Evolutionary conservation across 1,139 yeast genomes (phyloP).

Genomic region (Candida glucosophila): DNA sequence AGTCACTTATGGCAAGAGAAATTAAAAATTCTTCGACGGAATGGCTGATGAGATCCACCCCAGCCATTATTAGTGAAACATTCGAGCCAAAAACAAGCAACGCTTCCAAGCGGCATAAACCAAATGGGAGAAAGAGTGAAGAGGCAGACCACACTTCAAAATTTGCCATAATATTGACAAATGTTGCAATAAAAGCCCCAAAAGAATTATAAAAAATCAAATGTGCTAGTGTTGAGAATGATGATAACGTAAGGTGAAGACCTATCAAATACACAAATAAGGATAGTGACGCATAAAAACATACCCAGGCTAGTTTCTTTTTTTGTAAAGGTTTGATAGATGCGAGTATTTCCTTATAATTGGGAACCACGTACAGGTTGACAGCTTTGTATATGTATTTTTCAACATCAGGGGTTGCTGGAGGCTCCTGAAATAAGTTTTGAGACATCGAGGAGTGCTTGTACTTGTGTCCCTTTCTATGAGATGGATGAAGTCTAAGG

Average conservation of each 20-base stretch:
- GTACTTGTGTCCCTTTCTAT: conserved; percentile 89
- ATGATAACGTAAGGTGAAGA: conserved; percentile 45
- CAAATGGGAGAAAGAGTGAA: conserved; percentile 85
- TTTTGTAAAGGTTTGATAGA: conserved; percentile 50
- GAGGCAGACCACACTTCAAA: conserved; percentile 87
- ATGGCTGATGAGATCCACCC: conserved; percentile 81
- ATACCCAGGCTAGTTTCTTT: conserved; percentile 57
- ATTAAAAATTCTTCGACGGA: conserved; percentile 67
- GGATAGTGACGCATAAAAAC: conserved; percentile 49
- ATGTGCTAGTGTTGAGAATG: conserved; percentile 78
- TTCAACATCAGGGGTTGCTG: conserved; percentile 71
- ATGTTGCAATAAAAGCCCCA: conserved; percentile 62
- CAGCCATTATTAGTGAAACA: conserved; percentile 80
- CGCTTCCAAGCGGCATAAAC: conserved; percentile 81
- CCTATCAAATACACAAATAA: conserved; percentile 55
- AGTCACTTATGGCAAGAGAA: conserved; percentile 27
- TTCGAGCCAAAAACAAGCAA: conserved; percentile 82
- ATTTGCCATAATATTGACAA: conserved; percentile 75
- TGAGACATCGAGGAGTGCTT: conserved; percentile 96
- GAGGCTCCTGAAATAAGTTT: conserved; percentile 93
- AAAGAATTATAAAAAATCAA: conserved; percentile 79
- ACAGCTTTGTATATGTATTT: too few species aligned
- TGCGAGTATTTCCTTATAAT: conserved; percentile 47
- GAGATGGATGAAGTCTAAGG: conserved; percentile 46
- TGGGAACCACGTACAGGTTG: conserved; percentile 81